These are phyloP conservation scores for Vanilla planifolia DNA, from an alignment of 106 monocot species.

Conservation along the genomic window DNA sequence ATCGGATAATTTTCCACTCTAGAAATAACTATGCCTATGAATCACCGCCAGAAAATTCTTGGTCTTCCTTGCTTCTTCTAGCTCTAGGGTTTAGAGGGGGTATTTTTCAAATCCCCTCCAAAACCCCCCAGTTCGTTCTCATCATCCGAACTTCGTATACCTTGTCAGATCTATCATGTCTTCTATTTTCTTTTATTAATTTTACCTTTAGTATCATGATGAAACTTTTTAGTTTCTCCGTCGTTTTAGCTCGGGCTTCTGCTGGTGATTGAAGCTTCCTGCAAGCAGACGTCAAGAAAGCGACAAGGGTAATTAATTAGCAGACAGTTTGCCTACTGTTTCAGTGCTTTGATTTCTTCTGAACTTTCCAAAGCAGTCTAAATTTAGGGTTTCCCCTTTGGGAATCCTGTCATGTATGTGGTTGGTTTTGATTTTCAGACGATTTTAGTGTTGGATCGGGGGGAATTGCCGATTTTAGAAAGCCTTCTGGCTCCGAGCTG, in stretches of 20 bases:
- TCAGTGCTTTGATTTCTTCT: background rate
- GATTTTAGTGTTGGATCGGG: too few species aligned
- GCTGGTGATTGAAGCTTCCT: background rate
- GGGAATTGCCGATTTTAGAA: background rate
- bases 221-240: background rate
- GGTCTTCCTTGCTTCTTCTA: background rate
- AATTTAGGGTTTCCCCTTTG: slow-evolving; percentile 10
- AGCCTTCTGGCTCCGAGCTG: background rate
- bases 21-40: too few species aligned
- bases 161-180: background rate
- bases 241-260: background rate
- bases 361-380: background rate
- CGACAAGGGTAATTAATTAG: background rate
- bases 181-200: background rate
- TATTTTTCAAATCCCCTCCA: background rate
- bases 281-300: background rate
- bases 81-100: background rate
- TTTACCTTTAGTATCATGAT: background rate
- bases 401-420: background rate
- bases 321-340: background rate
- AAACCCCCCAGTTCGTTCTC: background rate
- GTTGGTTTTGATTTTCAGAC: background rate
- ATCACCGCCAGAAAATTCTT: too few species aligned
- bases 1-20: too few species aligned
- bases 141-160: background rate